phyloP scores from a whole-genome alignment of 805 yeast species.

The Spathaspora girioi region DNA sequence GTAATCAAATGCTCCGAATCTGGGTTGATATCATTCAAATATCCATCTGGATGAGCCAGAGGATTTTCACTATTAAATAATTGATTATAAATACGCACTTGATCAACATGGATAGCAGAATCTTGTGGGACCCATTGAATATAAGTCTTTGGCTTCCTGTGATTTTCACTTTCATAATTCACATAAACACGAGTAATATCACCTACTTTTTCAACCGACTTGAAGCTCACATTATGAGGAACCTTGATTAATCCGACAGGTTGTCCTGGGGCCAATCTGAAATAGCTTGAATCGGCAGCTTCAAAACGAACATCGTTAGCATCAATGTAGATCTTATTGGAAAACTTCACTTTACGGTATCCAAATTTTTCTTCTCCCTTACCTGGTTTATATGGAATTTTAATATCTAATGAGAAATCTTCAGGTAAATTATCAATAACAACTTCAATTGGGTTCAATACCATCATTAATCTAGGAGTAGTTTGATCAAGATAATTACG shows the following conservation, averaged over 20 bases:
- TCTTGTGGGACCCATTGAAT: constrained; percentile 94
- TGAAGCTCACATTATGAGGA: constrained; percentile 75
- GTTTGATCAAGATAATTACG: constrained; percentile 84
- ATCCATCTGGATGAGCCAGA: constrained; percentile 82
- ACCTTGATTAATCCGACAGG: constrained; percentile 93
- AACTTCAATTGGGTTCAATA: constrained; percentile 81
- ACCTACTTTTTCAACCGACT: constrained; percentile 65
- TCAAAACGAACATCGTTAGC: constrained; percentile 71
- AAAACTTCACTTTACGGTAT: constrained; percentile 63
- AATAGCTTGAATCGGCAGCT: constrained; percentile 76
- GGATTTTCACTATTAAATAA: constrained; percentile 92
- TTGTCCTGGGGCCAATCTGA: constrained; percentile 91
- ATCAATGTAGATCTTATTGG: constrained; percentile 79
- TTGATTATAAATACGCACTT: constrained; percentile 84
- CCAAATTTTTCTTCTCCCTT: constrained; percentile 51
- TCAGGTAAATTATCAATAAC: constrained; percentile 78
- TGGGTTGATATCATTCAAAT: constrained; percentile 75
- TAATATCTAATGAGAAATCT: constrained; percentile 63
- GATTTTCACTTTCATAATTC: constrained; percentile 67
- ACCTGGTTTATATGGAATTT: constrained; percentile 82
- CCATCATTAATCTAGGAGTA: constrained; percentile 93
- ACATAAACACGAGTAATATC: constrained; percentile 69
- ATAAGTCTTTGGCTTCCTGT: constrained; percentile 86
- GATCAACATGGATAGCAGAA: constrained; percentile 52
- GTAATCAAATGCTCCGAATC: constrained; percentile 67